Base-by-base conservation (phyloP, 805 yeast species). In the Grigorovia humatica region DNA sequence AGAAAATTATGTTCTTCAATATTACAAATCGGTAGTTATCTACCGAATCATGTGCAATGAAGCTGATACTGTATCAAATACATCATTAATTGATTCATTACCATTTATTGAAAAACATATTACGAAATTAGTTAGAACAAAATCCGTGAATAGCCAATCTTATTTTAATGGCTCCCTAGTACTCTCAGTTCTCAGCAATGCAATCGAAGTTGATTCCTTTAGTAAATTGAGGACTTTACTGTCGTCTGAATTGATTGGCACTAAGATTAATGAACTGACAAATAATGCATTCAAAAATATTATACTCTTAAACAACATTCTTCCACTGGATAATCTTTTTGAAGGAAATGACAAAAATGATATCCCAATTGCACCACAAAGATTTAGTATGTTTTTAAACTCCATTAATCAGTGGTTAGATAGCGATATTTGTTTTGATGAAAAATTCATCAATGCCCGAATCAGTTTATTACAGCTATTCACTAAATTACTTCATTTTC, bases 231-330 rank as follows among this genome's bases (percentile, higher is more conserved):
- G 89, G 56, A 84, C 81, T 55, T 72, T 74, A 51, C 69, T 78
- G n/a, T 81, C 81, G 13, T 79, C 90, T 1, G 88, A 83, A 57
- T 62, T 85, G 19, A 69, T 84, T 46, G 87, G 88, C 1, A 67
- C 77, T 2, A 73, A 71, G 48, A 58, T 74, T 1, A 49, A 65
- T 0, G 76, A 76, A 35, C 71, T 82, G 12, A 49, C 73, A 8
- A 47, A 59, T 2, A 62, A 62, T 2, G 84, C 84, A 0, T 62
- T 79, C 40, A 65, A 63, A 15, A 74, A 75, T 63, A 53, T 85
- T 4, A 68, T 80, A 1, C 57, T 82, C 2, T 66, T 83, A 43
- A 73, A 71, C 47, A 70, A 73, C 52, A 66, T 71, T 55, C 70
- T 80, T 52, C 20, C 47, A 1, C 8, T 48, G 7, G 51, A 46